Percentiles rank a stretch among this genome's conserved stretches.
Evolutionary conservation across 768 basidiomycete species (phyloP).

Genomic region (Lentinula sp.): DNA sequence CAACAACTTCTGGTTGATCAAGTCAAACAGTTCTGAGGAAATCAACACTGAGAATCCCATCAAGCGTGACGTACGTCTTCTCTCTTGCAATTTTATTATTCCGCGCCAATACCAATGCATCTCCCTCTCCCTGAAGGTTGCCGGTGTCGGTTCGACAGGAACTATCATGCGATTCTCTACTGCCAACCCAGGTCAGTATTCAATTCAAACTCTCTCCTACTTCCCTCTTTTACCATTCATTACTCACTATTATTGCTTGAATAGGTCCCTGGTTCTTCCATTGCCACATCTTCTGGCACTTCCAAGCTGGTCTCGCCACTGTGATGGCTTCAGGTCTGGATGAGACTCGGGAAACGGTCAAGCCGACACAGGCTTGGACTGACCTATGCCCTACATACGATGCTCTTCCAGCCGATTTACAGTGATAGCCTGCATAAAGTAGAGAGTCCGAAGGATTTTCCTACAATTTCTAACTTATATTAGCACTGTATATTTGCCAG

Average conservation of each 20-base stretch:
- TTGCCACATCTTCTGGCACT: slow-evolving; percentile 33
- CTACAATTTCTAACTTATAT: too few relatives aligned
- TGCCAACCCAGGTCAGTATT: slow-evolving; percentile 40
- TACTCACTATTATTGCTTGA: neutral
- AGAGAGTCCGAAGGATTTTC: too few relatives aligned
- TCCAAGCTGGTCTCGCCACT: slow-evolving; percentile 35
- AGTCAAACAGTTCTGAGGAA: slow-evolving; percentile 23
- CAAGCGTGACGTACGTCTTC: slow-evolving; percentile 16
- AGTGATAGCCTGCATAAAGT: neutral
- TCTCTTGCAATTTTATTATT: neutral
- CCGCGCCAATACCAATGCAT: neutral
- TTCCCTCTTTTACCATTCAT: too few relatives aligned
- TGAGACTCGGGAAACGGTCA: slow-evolving; percentile 7
- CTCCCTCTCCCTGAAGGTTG: slow-evolving; percentile 8
- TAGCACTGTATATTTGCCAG: too few relatives aligned
- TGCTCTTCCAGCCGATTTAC: neutral
- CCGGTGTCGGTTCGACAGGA: slow-evolving; percentile 12
- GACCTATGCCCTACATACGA: slow-evolving; percentile 20
- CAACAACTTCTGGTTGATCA: slow-evolving; percentile 33
- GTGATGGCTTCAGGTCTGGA: slow-evolving; percentile 27
- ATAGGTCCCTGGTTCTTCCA: slow-evolving; percentile 25
- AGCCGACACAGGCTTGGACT: slow-evolving; percentile 16
- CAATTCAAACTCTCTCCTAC: neutral
- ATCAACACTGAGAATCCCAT: slow-evolving; percentile 46
- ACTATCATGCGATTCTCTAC: slow-evolving; percentile 46